phyloP scores from a whole-genome alignment of 179 eudicot genomes.

The Spinacia oleracea region DNA sequence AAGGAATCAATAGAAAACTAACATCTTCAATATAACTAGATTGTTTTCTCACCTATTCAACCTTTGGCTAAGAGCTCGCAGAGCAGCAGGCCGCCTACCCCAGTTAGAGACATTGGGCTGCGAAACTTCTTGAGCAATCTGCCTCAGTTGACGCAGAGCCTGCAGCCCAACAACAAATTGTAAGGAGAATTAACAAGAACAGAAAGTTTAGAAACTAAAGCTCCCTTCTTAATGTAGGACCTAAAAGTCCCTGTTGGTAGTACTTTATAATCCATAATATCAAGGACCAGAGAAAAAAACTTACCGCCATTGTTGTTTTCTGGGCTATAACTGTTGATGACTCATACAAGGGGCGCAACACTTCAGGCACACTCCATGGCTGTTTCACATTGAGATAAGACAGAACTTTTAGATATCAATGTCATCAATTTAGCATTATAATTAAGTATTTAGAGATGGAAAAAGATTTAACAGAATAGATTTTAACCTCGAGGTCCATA shows the following conservation, averaged over 20 bases:
- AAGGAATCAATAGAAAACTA: background rate
- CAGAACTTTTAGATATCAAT: conserved; percentile 6
- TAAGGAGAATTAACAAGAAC: background rate
- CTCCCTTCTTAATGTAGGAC: background rate
- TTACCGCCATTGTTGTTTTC: conserved; percentile 84
- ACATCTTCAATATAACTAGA: background rate
- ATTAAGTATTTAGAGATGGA: background rate
- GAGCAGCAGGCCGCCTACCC: conserved; percentile 89
- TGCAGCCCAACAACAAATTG: conserved; percentile 20
- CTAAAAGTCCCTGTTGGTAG: background rate
- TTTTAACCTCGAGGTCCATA: conserved; percentile 78
- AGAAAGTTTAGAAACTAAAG: background rate
- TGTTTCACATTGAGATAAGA: conserved; percentile 28
- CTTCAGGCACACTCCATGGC: conserved; percentile 98
- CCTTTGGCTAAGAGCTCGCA: conserved; percentile 83
- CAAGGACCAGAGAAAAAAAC: background rate
- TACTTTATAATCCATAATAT: background rate
- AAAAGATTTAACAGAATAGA: background rate
- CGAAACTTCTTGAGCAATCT: conserved; percentile 76
- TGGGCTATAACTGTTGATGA: conserved; percentile 83
- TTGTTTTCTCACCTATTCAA: conserved; percentile 53
- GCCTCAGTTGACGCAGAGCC: conserved; percentile 90
- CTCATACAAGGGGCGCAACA: conserved; percentile 82
- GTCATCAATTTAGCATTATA: conserved; percentile 3
- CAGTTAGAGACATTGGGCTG: conserved; percentile 69